Base-by-base conservation (phyloP, 345 rosid genomes). In the Kernera saxatilis region DNA sequence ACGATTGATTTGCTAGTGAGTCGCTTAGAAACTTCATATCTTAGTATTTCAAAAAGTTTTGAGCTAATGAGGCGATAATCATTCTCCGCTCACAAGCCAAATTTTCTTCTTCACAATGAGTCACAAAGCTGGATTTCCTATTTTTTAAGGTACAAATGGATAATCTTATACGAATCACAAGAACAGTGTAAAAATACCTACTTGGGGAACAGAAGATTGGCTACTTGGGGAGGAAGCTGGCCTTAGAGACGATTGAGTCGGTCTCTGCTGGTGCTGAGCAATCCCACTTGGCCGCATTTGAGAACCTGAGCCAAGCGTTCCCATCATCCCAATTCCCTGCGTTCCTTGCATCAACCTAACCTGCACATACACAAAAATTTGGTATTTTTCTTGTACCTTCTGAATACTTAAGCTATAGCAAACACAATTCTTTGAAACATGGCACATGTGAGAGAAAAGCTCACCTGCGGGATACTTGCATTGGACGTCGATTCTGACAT, bases 261-360 rank as follows among this genome's bases (percentile, higher is more conserved):
- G 87, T 62, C 95, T 92, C 80, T 78, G 91, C 67, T 82, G 96
- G 76, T 86, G 98, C 67, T 80, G 92, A 77, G 86, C 39, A 77
- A 87, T 76, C 43, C 88, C 93, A 81, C 82, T 81, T 8, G 94
- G 87, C 45, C 95, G 82, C 80, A 89, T 71, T 74, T 83, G 86
- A 15, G 92, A 78, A 68, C 84, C 80, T 6, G 96, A 82, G 72
- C 84, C 83, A 71, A 86, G 67, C 7, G 91, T 73, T 22, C 90
- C 84, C 77, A 84, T 82, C 85, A 81, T 83, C 66, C 95, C 89
- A 68, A 84, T 72, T 68, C 90, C 94, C 32, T 85, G 93, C 45
- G 84, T 74, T 44, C 89, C 89, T 48, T 72, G 93, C 86, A 83
- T 77, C 33, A 78, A 58, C 72, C 92, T 86, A 59, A 41, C 85